Conservation (phyloP, 1,139 yeast genomes). For the Candida sanyaensis region DNA sequence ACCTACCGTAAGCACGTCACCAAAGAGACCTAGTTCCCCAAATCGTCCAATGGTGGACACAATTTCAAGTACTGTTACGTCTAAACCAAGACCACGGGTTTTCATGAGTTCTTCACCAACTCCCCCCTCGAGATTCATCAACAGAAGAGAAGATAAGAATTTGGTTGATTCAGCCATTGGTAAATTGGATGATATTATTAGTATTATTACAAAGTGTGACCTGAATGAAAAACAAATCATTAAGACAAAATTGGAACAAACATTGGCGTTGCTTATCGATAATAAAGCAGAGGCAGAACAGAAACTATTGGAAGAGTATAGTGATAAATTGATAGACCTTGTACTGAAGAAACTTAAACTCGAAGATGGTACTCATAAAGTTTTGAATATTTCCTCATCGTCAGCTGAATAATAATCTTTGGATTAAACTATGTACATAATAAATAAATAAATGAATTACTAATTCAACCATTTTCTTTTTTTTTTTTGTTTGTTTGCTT, state of each 20-base stretch:
- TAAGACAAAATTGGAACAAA: constrained; percentile 12
- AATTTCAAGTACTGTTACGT: background rate
- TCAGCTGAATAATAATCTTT: constrained; percentile 1
- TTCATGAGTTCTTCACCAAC: constrained; percentile 6
- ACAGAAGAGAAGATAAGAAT: constrained; percentile 3
- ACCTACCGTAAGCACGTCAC: constrained; percentile 1
- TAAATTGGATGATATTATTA: constrained; percentile 9
- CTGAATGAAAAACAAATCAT: constrained; percentile 14
- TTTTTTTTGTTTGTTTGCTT: background rate
- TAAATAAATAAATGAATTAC: background rate
- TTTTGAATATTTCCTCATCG: background rate
- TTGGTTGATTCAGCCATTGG: constrained; percentile 5
- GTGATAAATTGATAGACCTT: constrained; percentile 30
- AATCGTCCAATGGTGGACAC: background rate
- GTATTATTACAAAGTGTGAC: constrained; percentile 8
- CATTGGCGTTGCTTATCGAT: constrained; percentile 11
- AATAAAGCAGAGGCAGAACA: constrained; percentile 6
- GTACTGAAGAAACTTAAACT: constrained; percentile 21
- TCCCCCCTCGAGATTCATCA: constrained; percentile 3
- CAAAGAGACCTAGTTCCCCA: constrained; percentile 6
- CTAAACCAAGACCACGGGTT: constrained; percentile 5
- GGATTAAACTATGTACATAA: constrained; percentile 1
- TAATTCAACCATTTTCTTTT: too few relatives aligned
- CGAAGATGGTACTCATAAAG: background rate
- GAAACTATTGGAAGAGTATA: constrained; percentile 30